Conservation (phyloP, 768 basidiomycete genomes). For the Rubroboletus satanas region DNA sequence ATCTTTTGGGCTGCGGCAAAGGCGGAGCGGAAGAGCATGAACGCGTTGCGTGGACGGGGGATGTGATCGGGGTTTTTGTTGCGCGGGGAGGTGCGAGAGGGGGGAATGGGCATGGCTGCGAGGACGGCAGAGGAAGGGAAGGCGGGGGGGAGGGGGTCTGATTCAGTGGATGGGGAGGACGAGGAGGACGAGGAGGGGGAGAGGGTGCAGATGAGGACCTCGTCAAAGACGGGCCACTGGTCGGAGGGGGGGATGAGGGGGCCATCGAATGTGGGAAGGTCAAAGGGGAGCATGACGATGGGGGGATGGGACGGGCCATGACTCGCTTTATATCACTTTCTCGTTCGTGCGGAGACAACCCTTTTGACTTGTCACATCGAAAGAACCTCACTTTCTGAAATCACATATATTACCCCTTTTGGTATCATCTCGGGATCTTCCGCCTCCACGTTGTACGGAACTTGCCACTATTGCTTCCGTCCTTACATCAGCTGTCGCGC, state of each 20-base stretch:
- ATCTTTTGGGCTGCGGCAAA: conserved; percentile 53
- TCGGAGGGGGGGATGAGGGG: conserved; percentile 13
- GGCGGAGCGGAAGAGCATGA: conserved; percentile 60
- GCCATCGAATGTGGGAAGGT: conserved; percentile 6
- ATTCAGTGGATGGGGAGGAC: conserved; percentile 8
- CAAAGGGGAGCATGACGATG: conserved; percentile 17
- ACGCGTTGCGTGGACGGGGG: conserved; percentile 40
- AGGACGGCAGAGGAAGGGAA: conserved; percentile 21
- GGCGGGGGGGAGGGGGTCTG: background rate
- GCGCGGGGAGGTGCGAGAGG: conserved; percentile 24
- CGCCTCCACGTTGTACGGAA: conserved; percentile 24
- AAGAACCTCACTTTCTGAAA: conserved; percentile 22
- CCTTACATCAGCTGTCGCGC: conserved; percentile 4
- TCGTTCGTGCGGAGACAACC: conserved; percentile 5
- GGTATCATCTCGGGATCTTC: conserved; percentile 17
- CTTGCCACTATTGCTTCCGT: background rate
- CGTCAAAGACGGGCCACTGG: conserved; percentile 28
- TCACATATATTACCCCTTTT: conserved; percentile 20
- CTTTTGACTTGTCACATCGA: conserved; percentile 27
- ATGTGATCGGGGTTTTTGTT: conserved; percentile 40
- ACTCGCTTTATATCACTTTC: conserved; percentile 24
- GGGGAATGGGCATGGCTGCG: conserved; percentile 30
- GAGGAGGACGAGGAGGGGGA: conserved; percentile 10
- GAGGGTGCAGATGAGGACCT: conserved; percentile 5
- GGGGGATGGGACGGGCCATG: background rate